Base-by-base conservation (phyloP, 2,329 filamentous ascomycete species). In the Exutisphaerella laricina region DNA sequence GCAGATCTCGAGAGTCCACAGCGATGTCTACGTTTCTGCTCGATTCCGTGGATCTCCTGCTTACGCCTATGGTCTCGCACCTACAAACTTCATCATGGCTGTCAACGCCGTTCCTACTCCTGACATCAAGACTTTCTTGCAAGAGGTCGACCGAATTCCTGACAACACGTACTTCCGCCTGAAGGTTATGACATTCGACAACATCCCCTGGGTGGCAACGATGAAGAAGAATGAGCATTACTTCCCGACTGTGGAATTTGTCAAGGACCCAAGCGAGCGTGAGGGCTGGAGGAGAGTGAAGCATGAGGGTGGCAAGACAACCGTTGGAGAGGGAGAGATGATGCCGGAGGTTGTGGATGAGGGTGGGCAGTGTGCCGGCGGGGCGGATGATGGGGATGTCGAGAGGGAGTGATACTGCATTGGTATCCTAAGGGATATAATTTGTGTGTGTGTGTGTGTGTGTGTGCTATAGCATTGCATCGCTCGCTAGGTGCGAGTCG, bases 211-310 rank as follows among this genome's bases (percentile, higher is more conserved):
- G 88, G 88, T 98, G n/a, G 87, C 94, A 28, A 98, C 92, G 6
- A 95, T 98, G 86, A 98, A 98, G 80, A 97, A 97, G 78, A 96
- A 96, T 57, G 90, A 98, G 63, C 92, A 98, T 67, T 98, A 98
- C 65, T 83, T 82, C 68, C 78, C 79, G 2, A 82, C 80, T 48
- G 75, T 80, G 21, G 79, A 82, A 62, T 82, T 80, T 48, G 59
- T 77, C 39, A 82, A 82, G 58, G 79, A 82, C 48, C 41, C 65
- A 2, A 61, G 58, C 1, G 65, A 71, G 47, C 62, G 69, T 4
- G 67, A 74, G 13, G 77, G 78, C 4, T 82, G 79, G 79, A 71
- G 67, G 57, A 72, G 75, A 21, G 66, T 78, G 32, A 73, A 73
- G 22, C 74, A 80, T 45, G 71, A 77, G 51, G 70, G 67, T 39